A percentile compares a stretch with the other conserved stretches of the same genome.
Evolutionary conservation across 164 flowering plant species (phyloP).

Genomic region (Echeveria elegans): DNA sequence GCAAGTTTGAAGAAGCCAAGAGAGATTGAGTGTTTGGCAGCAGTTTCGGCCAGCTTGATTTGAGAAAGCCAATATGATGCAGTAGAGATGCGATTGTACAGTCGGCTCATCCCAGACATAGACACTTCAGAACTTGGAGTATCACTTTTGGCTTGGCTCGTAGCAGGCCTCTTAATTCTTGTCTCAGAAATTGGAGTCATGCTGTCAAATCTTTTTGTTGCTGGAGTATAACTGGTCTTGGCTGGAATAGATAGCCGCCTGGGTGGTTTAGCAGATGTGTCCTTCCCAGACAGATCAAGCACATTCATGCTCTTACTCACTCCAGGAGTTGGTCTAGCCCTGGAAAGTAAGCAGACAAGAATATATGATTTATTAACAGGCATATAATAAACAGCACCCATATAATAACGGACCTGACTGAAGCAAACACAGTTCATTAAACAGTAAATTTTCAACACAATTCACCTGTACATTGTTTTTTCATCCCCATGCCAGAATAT

Average conservation of each 20-base stretch:
- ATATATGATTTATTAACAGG: background rate
- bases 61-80: slow-evolving; percentile 81
- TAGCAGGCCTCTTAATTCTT: slow-evolving; percentile 27
- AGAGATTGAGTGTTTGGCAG: slow-evolving; percentile 71
- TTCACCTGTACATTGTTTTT: too few species aligned
- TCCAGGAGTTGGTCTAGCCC: slow-evolving; percentile 46
- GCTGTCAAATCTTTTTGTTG: slow-evolving; percentile 26
- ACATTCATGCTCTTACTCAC: slow-evolving; percentile 69
- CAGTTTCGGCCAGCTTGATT: slow-evolving; percentile 81
- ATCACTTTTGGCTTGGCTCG: slow-evolving; percentile 28
- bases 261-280: slow-evolving; percentile 63
- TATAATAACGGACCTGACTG: too few species aligned
- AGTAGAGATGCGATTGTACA: slow-evolving; percentile 44
- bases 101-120: slow-evolving; percentile 32
- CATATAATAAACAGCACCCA: too few species aligned
- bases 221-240: slow-evolving; percentile 39
- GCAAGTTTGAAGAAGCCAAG: slow-evolving; percentile 94
- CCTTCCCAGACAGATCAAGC: slow-evolving; percentile 68
- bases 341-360: slow-evolving; percentile 16
- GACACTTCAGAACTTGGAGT: slow-evolving; percentile 63
- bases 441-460: too few species aligned
- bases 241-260: slow-evolving; percentile 75
- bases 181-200: slow-evolving; percentile 64
- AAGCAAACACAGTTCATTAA: too few species aligned
- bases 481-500: too few species aligned